Evolutionary conservation across 208 protist species (phyloP).

Genomic region (Leishmania tropica): DNA sequence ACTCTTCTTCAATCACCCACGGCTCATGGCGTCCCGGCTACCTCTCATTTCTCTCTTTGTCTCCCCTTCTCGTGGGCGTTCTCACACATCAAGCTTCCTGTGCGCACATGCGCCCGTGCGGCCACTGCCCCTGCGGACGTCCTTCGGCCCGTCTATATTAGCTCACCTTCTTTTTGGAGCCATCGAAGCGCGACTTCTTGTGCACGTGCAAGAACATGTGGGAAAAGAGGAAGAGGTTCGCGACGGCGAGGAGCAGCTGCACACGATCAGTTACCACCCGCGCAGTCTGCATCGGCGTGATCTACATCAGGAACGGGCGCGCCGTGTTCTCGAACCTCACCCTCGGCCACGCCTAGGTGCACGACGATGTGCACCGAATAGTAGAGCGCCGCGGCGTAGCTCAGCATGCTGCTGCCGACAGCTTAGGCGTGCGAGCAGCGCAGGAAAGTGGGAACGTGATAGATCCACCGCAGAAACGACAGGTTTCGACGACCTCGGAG

Average conservation of each 20-base stretch:
- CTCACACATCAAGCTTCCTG: not conserved
- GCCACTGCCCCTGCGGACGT: not conserved
- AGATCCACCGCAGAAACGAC: no score
- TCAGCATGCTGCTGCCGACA: no score
- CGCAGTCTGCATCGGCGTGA: not conserved
- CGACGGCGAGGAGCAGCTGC: not conserved
- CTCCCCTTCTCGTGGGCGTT: not conserved
- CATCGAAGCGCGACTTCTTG: not conserved
- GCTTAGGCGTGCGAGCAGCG: no score
- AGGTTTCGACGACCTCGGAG: not conserved
- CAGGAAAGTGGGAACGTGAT: no score
- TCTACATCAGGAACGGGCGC: not conserved
- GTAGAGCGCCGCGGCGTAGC: not conserved
- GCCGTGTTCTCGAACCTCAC: not conserved
- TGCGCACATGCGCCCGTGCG: not conserved
- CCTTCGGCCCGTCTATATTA: not conserved
- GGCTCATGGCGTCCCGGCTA: not conserved
- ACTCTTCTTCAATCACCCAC: not conserved
- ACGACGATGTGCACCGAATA: not conserved
- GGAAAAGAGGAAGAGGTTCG: not conserved
- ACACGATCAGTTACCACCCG: not conserved
- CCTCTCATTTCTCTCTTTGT: not conserved
- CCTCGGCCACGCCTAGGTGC: not conserved
- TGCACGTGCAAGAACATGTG: not conserved
- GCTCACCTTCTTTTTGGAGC: not conserved